phyloP scores from a whole-genome alignment of 2,329 filamentous ascomycete species.

The Xylariales sp. region DNA sequence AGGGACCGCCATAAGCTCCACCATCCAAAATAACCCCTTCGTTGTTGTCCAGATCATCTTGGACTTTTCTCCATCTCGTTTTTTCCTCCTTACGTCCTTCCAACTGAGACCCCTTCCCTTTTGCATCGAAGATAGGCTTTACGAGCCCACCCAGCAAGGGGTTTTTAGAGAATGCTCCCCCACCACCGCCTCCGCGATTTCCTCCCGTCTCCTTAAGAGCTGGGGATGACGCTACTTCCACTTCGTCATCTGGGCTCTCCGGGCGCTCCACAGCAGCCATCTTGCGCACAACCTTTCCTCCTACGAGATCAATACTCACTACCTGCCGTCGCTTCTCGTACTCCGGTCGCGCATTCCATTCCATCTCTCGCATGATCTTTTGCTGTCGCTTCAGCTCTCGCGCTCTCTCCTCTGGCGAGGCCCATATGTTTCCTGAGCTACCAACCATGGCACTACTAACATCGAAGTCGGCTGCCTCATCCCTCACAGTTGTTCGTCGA shows the following conservation, averaged over 20 bases:
- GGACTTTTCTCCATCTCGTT: slow-evolving; percentile 54
- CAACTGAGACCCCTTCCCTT: slow-evolving; percentile 43
- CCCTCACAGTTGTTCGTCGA: slow-evolving; percentile 74
- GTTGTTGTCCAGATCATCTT: slow-evolving; percentile 56
- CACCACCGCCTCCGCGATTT: slow-evolving; percentile 29
- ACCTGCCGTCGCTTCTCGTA: slow-evolving; percentile 86
- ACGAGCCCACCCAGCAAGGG: slow-evolving; percentile 63
- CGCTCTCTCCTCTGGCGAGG: slow-evolving; percentile 75
- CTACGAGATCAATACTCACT: slow-evolving; percentile 76
- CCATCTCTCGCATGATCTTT: slow-evolving; percentile 75
- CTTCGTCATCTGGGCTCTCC: slow-evolving; percentile 45
- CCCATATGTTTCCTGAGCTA: slow-evolving; percentile 67
- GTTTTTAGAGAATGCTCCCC: slow-evolving; percentile 64
- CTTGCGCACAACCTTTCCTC: slow-evolving; percentile 68
- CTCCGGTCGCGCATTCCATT: slow-evolving; percentile 79
- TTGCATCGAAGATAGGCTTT: slow-evolving; percentile 54
- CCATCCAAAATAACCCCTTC: slow-evolving; percentile 56
- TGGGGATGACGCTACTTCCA: slow-evolving; percentile 14
- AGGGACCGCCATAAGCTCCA: slow-evolving; percentile 48
- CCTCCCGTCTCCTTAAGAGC: slow-evolving; percentile 29
- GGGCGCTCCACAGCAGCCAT: slow-evolving; percentile 62
- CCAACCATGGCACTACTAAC: slow-evolving; percentile 40
- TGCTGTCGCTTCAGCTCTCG: slow-evolving; percentile 82
- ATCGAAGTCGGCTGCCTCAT: slow-evolving; percentile 70
- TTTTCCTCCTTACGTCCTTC: slow-evolving; percentile 38